Evolutionary conservation across 345 rosid genomes (phyloP), one percentile per base, ranked within the genome.

Genomic region (Gossypium herbaceum): DNA sequence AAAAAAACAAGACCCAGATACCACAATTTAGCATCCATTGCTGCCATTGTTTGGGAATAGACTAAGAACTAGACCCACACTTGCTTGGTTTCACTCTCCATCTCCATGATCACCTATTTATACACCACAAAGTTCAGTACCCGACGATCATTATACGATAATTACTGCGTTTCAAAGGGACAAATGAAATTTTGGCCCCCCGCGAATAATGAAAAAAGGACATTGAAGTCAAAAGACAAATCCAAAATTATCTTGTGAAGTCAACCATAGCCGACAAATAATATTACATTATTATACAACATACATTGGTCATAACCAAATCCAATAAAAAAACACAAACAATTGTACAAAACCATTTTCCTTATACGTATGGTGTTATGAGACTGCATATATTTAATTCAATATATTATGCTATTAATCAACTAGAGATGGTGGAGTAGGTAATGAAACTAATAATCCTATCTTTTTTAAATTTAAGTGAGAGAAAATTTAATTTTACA

Each of bases 1-100:
- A 81, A 81, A 72, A 81, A 27, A 76, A 84, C 57, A 76, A 84
- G 62, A 77, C 50, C n/a, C 73, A 76, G 43, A 58, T 62, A 70
- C 10, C 73, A 61, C 59, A 48, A 9, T 57, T 65, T 82, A 20
- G 74, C 71, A 62, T 34, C 41, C 41, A 34, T 34, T 52, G 65
- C 34, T 22, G 56, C 66, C 39, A 29, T 29, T 29, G 1, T 29
- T 29, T 29, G 39, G 6, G 39, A 29, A 29, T 29, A 29, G 39
- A 29, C 39, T 4, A 29, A 29, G 39, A 29, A 29, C 39, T 29
- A 29, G 39, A 29, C 39, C 39, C 39, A 29, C 39, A 29, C 6
- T 29, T 29, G 39, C 39, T 29, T 29, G 39, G 6, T 29, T 29
- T 29, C 5, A 29, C 39, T 29, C 51, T 51, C 74, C 61, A 60